Evolutionary conservation across 352 stramenopile species (phyloP).

Genomic region (Globisporangium cystogenes): DNA sequence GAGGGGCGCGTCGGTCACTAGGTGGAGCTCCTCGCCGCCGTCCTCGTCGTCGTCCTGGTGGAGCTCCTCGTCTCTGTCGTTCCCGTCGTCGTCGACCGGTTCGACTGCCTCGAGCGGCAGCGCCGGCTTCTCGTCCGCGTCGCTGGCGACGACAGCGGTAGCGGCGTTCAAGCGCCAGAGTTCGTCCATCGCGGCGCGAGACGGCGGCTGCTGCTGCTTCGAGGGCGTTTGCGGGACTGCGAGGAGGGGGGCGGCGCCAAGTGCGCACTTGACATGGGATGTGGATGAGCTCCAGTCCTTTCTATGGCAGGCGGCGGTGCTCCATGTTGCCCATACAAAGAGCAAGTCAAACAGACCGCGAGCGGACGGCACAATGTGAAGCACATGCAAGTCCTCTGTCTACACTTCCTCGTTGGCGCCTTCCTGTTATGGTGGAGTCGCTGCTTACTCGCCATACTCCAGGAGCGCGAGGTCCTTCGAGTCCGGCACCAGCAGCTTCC

Average conservation of each 20-base stretch:
- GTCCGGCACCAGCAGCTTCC: conserved; percentile 35
- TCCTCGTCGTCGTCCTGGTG: neutral
- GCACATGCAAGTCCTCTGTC: neutral
- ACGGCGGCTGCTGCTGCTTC: neutral
- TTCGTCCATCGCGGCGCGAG: conserved; percentile 17
- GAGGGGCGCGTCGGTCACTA: neutral
- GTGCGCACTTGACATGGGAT: neutral
- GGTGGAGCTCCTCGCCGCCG: too few species aligned
- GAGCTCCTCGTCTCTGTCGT: neutral
- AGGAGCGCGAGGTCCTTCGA: conserved; percentile 62
- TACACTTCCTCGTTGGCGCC: neutral
- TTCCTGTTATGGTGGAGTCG: too few species aligned
- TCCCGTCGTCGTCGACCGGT: neutral
- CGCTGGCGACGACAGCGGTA: neutral
- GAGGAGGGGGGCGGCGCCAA: neutral
- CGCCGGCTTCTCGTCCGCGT: neutral
- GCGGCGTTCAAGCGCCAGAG: conserved; percentile 25
- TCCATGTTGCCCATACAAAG: neutral
- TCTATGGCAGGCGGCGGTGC: neutral
- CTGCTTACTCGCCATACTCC: conserved; percentile 79
- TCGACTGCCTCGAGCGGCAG: neutral
- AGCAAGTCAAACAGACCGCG: neutral
- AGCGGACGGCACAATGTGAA: too few species aligned
- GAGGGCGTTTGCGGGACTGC: conserved; percentile 4
- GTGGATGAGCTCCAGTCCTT: neutral